phyloP scores from a whole-genome alignment of 2,329 filamentous ascomycete genomes.

The Parascedosporium putredinis region DNA sequence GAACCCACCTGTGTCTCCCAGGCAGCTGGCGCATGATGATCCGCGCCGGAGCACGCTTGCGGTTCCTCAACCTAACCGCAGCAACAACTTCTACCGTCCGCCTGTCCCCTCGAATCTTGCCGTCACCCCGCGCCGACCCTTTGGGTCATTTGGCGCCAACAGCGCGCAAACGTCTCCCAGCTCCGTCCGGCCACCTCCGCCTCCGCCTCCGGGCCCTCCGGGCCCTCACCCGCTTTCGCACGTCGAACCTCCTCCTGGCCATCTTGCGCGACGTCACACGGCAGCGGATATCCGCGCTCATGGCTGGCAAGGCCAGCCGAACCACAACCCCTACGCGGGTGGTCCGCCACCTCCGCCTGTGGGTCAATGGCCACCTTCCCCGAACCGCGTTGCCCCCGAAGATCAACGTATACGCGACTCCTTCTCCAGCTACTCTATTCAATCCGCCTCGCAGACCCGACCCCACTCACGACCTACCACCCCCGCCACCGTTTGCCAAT shows the following conservation, averaged over 20 bases:
- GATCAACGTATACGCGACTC: constrained; percentile 49
- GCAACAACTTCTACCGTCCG: constrained; percentile 60
- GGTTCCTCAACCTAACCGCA: constrained; percentile 42
- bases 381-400: constrained; percentile 36
- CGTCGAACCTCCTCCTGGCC: constrained; percentile 53
- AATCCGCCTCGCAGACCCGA: constrained; percentile 27
- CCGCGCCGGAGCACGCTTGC: constrained; percentile 61
- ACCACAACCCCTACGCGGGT: constrained; percentile 1
- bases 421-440: constrained; percentile 43
- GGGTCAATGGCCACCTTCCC: constrained; percentile 44
- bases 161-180: constrained; percentile 64
- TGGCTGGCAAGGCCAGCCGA: constrained; percentile 55
- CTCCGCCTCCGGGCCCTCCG: constrained; percentile 45
- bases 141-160: constrained; percentile 73
- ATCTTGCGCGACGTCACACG: constrained; percentile 75
- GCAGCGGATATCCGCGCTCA: constrained; percentile 90
- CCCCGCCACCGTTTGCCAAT: constrained; percentile 40
- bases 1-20: constrained; percentile 73
- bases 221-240: constrained; percentile 55
- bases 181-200: constrained; percentile 35
- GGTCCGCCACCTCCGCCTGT: constrained; percentile 49
- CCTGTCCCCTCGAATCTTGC: constrained; percentile 75
- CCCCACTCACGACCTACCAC: constrained; percentile 44
- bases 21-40: constrained; percentile 79
- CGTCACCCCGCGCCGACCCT: constrained; percentile 64